Evolutionary conservation across 2,329 filamentous ascomycete genomes (phyloP), one percentile per base, ranked within the genome.

Genomic region (Talaromyces sp.): DNA sequence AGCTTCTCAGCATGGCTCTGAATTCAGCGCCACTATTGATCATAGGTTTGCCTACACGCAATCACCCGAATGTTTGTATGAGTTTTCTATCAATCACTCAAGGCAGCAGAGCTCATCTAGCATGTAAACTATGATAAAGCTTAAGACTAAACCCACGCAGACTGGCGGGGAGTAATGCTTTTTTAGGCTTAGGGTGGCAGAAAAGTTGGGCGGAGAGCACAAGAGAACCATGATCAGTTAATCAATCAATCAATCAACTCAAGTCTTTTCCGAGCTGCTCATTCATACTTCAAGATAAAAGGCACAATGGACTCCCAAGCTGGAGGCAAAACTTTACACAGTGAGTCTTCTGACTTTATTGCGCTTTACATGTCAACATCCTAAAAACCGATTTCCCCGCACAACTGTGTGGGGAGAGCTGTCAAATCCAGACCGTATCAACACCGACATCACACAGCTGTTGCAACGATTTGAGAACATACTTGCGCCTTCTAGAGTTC

Each of bases 391-490:
- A 25, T 28, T 28, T 40, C 31, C 21, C 50, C 60, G 42, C 40
- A 12, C 50, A 25, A 48, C 50, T 25, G 55, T 48, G 50, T 42
- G 44, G 62, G 46, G 57, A 64, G n/a, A 59, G n/a, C 44, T 28
- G 14, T 23, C 23, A 7, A 42, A 23, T 60, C 37, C 66, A 81
- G 79, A 75, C 61, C 79, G 79, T 63, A 77, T 81, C 67, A 77
- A 78, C 65, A 70, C 71, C 62, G 72, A 81, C 64, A 72, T 81
- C 64, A 74, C 76, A 18, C 77, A 79, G 64, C 71, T 82, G 35
- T 72, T 85, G 21, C 80, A 82, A 67, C 80, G 81, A 39, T 86
- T 84, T 69, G 80, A 85, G 64, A 83, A 82, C 46, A 81, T 86
- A 58, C 77, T 86, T 67, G 78, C 80, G 6, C 81, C 82, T 44